These are phyloP conservation scores for Rosa rugosa DNA, from an alignment of 306 rosid genomes.

Conservation along the genomic window DNA sequence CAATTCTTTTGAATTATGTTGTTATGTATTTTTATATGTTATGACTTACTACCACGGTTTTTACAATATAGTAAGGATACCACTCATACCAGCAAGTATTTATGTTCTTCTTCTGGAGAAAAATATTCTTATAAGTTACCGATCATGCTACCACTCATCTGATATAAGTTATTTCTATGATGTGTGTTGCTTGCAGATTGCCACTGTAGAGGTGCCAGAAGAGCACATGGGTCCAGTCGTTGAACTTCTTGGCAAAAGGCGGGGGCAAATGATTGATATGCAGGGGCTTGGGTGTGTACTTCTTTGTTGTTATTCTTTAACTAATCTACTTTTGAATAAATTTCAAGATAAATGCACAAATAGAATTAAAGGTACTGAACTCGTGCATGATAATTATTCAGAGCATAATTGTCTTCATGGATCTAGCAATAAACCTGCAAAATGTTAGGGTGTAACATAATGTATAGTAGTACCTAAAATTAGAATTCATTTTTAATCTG, in stretches of 20 bases:
- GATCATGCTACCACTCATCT: conserved; percentile 3
- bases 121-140: not conserved
- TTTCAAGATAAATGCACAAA: not conserved
- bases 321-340: not conserved
- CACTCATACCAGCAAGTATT: not conserved
- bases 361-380: not conserved
- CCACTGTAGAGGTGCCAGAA: conserved; percentile 98
- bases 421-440: not conserved
- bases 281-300: conserved; percentile 84
- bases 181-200: conserved; percentile 58
- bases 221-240: conserved; percentile 95
- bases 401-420: not conserved
- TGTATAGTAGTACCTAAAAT: not conserved
- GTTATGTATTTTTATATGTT: not conserved
- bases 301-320: conserved; percentile 26
- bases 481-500: not conserved
- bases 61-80: not conserved
- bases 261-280: conserved; percentile 98
- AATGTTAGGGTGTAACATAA: not conserved
- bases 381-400: not conserved
- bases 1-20: not conserved
- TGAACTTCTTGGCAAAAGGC: conserved; percentile 93
- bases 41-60: not conserved
- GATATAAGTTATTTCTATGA: conserved; percentile 19
- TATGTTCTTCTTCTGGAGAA: not conserved